Percentiles rank a stretch among this genome's conserved stretches.
These are phyloP conservation scores for Solanum infundibuliforme DNA, from an alignment of 257 asterid genomes.

Conservation along the genomic window DNA sequence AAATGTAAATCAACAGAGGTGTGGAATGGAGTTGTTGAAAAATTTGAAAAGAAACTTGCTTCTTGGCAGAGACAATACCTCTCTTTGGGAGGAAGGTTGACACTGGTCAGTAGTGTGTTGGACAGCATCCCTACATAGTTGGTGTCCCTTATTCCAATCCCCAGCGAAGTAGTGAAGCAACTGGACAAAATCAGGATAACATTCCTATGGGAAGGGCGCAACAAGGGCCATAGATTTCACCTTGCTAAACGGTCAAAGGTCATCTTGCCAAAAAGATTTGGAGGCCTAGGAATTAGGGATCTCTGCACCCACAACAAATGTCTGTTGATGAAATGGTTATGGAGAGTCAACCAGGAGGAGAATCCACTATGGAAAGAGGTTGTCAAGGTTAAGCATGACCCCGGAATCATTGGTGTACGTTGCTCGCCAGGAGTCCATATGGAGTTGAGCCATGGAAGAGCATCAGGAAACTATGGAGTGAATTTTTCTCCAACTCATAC, in stretches of 20 bases:
- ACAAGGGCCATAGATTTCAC: background rate
- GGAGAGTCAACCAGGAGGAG: background rate
- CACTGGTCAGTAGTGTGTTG: background rate
- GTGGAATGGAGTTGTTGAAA: background rate
- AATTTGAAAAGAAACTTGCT: background rate
- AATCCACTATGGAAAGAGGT: background rate
- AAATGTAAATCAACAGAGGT: background rate
- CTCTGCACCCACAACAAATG: background rate
- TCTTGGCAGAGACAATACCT: background rate
- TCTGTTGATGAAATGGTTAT: background rate
- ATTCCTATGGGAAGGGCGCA: background rate
- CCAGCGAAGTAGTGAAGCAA: background rate
- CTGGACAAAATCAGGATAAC: background rate
- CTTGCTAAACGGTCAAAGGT: background rate
- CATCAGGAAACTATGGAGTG: background rate
- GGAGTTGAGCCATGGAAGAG: background rate
- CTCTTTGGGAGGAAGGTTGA: background rate
- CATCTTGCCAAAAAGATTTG: background rate
- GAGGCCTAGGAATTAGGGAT: background rate
- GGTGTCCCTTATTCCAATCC: background rate
- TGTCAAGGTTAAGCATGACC: background rate
- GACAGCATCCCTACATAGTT: background rate
- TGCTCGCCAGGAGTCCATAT: background rate
- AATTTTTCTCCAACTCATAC: background rate
- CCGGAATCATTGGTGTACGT: background rate